These are phyloP conservation scores for Eucommia ulmoides DNA, from an alignment of 257 asterid species.

Conservation along the genomic window DNA sequence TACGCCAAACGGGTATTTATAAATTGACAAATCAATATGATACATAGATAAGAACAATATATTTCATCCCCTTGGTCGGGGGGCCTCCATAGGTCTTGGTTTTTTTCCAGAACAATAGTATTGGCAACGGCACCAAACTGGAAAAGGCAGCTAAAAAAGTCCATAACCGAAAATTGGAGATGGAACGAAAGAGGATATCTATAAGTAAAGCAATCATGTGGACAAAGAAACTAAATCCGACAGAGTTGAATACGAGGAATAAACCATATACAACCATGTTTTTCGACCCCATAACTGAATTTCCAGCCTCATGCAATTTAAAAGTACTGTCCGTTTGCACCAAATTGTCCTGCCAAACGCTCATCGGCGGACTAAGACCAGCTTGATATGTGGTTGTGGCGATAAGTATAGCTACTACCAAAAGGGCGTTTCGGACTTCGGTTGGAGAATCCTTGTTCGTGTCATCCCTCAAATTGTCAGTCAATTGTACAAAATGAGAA, in stretches of 20 bases:
- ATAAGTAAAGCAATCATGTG: constrained; percentile 32
- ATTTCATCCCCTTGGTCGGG: too few species aligned
- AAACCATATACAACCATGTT: constrained; percentile 10
- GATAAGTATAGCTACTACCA: constrained; percentile 17
- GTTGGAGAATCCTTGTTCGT: constrained; percentile 13
- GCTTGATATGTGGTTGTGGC: constrained; percentile 18
- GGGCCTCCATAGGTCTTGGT: too few species aligned
- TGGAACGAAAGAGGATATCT: constrained; percentile 28
- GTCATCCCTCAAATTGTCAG: constrained; percentile 3
- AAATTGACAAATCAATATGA: too few species aligned
- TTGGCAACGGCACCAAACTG: too few species aligned
- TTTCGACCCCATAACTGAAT: constrained; percentile 30
- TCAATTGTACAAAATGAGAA: neutral
- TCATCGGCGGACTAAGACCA: constrained; percentile 28
- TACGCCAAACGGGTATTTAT: too few species aligned
- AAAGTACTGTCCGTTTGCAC: neutral
- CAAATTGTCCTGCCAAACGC: constrained; percentile 42
- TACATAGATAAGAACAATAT: too few species aligned
- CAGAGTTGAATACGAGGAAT: constrained; percentile 34
- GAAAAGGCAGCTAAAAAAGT: too few species aligned
- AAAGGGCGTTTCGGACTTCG: constrained; percentile 11
- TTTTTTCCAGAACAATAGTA: too few species aligned
- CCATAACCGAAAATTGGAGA: too few species aligned
- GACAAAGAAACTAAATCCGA: constrained; percentile 33
- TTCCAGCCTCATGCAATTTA: constrained; percentile 23